phyloP scores from a whole-genome alignment of 768 basidiomycete genomes.

The Tulasnella calospora region DNA sequence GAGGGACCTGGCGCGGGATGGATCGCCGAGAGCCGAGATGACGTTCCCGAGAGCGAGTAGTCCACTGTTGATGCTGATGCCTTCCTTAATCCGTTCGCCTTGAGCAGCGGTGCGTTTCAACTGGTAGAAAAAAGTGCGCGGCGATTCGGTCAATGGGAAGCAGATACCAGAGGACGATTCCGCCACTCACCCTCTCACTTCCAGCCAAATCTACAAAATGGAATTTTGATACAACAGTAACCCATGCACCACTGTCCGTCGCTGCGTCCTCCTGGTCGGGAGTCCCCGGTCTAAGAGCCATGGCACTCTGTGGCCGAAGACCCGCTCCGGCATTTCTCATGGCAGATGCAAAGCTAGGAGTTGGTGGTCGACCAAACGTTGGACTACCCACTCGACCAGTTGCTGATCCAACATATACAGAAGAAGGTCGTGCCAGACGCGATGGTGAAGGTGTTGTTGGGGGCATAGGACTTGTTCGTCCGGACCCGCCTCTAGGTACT shows the following conservation, averaged over 20 bases:
- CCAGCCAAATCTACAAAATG: conserved; percentile 98
- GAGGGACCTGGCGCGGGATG: conserved; percentile 74
- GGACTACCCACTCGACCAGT: conserved; percentile 64
- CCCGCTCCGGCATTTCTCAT: conserved; percentile 48
- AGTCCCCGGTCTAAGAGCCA: conserved; percentile 46
- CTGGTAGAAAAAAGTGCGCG: conserved; percentile 39
- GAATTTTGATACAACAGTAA: conserved; percentile 89
- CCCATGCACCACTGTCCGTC: conserved; percentile 62
- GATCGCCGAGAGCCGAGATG: conserved; percentile 95
- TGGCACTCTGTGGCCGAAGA: conserved; percentile 69
- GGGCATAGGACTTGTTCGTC: conserved; percentile 61
- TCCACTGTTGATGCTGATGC: conserved; percentile 98
- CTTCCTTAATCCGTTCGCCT: conserved; percentile 95
- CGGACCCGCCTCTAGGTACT: conserved; percentile 54
- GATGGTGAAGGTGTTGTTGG: conserved; percentile 54
- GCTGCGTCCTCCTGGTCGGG: conserved; percentile 49
- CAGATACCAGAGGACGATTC: background rate
- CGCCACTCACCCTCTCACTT: conserved; percentile 72
- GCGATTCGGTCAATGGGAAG: background rate
- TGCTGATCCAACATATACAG: conserved; percentile 51
- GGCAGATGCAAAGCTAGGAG: conserved; percentile 71
- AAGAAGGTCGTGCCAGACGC: conserved; percentile 76
- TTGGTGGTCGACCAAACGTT: conserved; percentile 68
- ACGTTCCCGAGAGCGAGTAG: conserved; percentile 95
- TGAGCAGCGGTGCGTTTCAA: conserved; percentile 94